Evolutionary conservation across 2,329 filamentous ascomycete species (phyloP), one percentile per base, ranked within the genome.

Genomic region (Didymella pomorum): DNA sequence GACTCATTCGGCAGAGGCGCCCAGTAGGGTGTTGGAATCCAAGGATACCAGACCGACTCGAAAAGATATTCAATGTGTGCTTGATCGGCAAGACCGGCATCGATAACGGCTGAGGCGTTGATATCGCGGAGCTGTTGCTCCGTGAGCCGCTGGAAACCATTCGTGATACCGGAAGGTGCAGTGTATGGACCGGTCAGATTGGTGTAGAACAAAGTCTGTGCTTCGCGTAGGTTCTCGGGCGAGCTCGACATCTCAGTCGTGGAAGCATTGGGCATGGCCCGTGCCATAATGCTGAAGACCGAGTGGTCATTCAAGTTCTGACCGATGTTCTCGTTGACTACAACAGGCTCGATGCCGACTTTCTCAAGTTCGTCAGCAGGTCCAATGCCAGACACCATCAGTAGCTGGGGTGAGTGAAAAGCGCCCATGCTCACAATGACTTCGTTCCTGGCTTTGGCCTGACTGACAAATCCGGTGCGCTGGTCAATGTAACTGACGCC

Each of bases 361-460:
- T 64, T 63, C 14, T 70, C 35, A 3, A 76, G 60, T 8, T 63
- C 65, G 1, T 53, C 60, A 9, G 44, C 58, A 0, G 70, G 71
- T 0, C 79, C 78, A 31, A 79, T 72, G 5, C 78, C 78, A 28
- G 26, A 76, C 66, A 79, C 60, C 70, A 77, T 75, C 12, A 79
- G 65, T 0, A 79, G 66, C 43, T 79, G 76, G n/a, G 78, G 77
- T 3, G 65, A 69, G 58, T 70, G 63, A 37, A 78, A 69, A 2
- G 70, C 72, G 9, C 78, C 77, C 25, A 73, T 75, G 35, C 68
- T 69, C 2, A 74, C 43, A 16, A 74, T 71, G 42, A 72, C 58
- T 52, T 71, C 71, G 2, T 69, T 71, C 0, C 52, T 67, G 9
- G 73, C 74, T n/a, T 64, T 66, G 2, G 75, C 68, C 18, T 69